phyloP scores from a whole-genome alignment of 208 protist genomes.

The Trypanosoma cruzi region DNA sequence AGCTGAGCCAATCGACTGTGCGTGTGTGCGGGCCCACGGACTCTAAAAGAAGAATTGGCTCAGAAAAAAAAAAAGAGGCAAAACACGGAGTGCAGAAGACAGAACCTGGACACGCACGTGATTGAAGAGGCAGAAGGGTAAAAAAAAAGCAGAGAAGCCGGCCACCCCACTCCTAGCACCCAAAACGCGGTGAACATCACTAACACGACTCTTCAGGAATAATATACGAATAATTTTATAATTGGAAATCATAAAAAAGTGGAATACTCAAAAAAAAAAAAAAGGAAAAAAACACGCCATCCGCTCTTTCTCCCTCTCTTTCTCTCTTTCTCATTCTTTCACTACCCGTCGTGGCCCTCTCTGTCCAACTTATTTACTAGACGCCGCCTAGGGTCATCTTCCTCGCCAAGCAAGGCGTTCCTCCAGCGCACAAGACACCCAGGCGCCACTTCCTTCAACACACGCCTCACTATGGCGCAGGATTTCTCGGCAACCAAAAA shows the following conservation, averaged over 20 bases:
- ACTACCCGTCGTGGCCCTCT: constrained; percentile 15
- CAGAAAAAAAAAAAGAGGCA: not conserved
- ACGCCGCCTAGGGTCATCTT: constrained; percentile 29
- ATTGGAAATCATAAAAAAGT: not conserved
- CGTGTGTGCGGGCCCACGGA: not conserved
- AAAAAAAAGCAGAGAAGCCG: not conserved
- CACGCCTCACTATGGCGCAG: constrained; percentile 27
- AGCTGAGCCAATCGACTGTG: not conserved
- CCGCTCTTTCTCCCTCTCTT: not conserved
- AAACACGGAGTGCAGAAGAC: not conserved
- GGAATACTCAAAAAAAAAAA: constrained; percentile 1
- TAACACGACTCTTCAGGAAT: not conserved
- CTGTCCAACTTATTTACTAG: constrained; percentile 27
- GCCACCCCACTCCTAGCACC: not conserved
- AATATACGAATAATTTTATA: not conserved
- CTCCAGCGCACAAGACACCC: constrained; percentile 40
- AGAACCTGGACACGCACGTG: not conserved
- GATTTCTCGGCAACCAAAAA: constrained; percentile 33
- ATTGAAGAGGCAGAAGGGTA: not conserved
- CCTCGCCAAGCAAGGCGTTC: constrained; percentile 27
- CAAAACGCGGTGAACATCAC: not conserved
- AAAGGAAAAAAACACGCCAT: not conserved
- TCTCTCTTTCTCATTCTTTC: not conserved
- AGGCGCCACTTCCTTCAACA: constrained; percentile 35
- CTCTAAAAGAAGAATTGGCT: not conserved